A percentile compares a stretch with the other conserved stretches of the same genome.
Evolutionary conservation across 2,329 filamentous ascomycete species (phyloP).

Genomic region (Harringtonia aguacate): DNA sequence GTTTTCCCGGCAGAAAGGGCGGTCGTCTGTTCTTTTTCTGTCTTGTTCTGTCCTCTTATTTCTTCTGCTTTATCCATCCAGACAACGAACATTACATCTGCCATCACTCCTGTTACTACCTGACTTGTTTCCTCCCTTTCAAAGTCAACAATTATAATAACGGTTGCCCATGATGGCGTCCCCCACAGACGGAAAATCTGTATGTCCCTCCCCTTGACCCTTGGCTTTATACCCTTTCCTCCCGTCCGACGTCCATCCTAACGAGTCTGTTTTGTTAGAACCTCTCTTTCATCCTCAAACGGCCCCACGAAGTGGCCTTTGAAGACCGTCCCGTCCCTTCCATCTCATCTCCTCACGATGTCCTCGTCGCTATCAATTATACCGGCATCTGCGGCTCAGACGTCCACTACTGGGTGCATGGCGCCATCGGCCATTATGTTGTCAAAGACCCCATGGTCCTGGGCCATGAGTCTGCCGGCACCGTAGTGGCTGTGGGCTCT

Average conservation of each 20-base stretch:
- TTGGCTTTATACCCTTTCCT: neutral
- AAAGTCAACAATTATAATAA: too few species aligned
- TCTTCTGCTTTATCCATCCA: too few species aligned
- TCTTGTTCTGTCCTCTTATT: too few species aligned
- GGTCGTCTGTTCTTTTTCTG: too few species aligned
- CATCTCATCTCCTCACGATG: slow-evolving; percentile 58
- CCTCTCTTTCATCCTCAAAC: slow-evolving; percentile 75
- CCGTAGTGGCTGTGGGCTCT: slow-evolving; percentile 60
- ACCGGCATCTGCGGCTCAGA: slow-evolving; percentile 86
- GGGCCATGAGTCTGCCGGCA: slow-evolving; percentile 61
- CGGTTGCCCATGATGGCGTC: too few species aligned
- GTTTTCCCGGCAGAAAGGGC: too few species aligned
- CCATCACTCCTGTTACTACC: too few species aligned
- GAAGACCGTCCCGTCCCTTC: slow-evolving; percentile 65
- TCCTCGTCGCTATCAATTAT: slow-evolving; percentile 72
- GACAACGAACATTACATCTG: too few species aligned
- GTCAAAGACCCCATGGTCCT: slow-evolving; percentile 75
- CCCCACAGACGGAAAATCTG: slow-evolving; percentile 17
- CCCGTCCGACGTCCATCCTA: too few species aligned
- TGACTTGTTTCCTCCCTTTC: too few species aligned
- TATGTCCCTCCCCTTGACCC: slow-evolving; percentile 10
- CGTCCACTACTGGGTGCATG: slow-evolving; percentile 80
- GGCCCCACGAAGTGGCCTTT: slow-evolving; percentile 60
- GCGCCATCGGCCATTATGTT: slow-evolving; percentile 77
- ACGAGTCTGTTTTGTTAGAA: too few species aligned